Evolutionary conservation across 1,139 yeast genomes (phyloP).

Genomic region (Blastobotrys malaysiensis): DNA sequence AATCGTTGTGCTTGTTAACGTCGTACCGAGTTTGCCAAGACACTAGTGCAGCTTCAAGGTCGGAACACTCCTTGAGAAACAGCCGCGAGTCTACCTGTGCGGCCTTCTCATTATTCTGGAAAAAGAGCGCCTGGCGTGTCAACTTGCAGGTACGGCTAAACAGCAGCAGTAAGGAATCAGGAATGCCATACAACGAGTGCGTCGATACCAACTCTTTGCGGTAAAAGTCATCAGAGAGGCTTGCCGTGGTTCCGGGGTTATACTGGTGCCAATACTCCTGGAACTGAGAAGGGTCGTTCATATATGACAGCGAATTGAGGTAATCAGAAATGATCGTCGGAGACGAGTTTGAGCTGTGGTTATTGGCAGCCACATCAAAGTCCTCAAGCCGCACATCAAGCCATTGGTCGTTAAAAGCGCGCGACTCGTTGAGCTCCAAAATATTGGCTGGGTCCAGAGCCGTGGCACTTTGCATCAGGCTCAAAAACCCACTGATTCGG

Average conservation of each 20-base stretch:
- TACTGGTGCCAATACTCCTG: slow-evolving; percentile 27
- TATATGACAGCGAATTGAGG: slow-evolving; percentile 19
- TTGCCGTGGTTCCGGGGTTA: slow-evolving; percentile 7
- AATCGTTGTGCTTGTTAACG: slow-evolving; percentile 22
- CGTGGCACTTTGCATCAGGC: slow-evolving; percentile 60
- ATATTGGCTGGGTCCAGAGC: slow-evolving; percentile 21
- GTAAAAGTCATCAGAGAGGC: slow-evolving; percentile 25
- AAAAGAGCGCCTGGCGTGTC: slow-evolving; percentile 55
- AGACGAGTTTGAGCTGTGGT: background rate
- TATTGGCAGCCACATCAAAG: slow-evolving; percentile 13
- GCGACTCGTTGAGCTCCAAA: slow-evolving; percentile 8
- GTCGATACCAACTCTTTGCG: slow-evolving; percentile 52
- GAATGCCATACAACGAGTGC: slow-evolving; percentile 78
- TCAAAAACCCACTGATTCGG: slow-evolving; percentile 69
- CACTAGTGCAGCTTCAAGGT: slow-evolving; percentile 47
- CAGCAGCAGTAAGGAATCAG: slow-evolving; percentile 67
- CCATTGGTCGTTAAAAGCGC: slow-evolving; percentile 21
- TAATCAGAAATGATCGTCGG: slow-evolving; percentile 11
- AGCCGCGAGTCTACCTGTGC: background rate
- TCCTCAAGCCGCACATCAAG: slow-evolving; percentile 26
- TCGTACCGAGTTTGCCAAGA: slow-evolving; percentile 51
- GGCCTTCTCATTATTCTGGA: slow-evolving; percentile 39
- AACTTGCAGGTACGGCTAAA: slow-evolving; percentile 46
- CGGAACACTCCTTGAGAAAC: slow-evolving; percentile 36
- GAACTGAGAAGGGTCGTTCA: slow-evolving; percentile 26